Evolutionary conservation across 1,284 basidiomycete genomes (phyloP), one percentile per base, ranked within the genome.

Genomic region (Leucoagaricus sp.): DNA sequence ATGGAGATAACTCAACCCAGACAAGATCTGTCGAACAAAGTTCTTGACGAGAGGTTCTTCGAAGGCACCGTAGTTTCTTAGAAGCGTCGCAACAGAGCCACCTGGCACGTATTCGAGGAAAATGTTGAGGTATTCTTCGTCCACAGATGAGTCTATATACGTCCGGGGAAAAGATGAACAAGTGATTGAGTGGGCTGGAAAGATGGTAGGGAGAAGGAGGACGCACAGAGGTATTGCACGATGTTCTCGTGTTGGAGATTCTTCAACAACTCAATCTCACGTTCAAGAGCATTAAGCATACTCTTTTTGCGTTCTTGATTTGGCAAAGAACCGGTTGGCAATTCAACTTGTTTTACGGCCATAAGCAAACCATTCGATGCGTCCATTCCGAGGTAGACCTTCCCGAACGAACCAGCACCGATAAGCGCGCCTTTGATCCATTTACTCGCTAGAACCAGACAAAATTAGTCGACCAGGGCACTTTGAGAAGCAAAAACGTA

Each of bases 341-440:
- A 82, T 67, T 98, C 94, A 48, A 99, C 97, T 80, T 99, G 96
- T 77, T 99, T 99, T 62, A 99, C 97, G 25, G 97, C 97, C 97
- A 99, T 99, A 58, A 99, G 80, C 10, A 96, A 80, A 28, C 97
- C 97, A 48, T 85, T 93, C 34, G 90, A 84, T 1, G 96, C 93
- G 72, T 98, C 96, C 95, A 99, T 98, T 33, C 96, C 97, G 13
- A 99, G 86, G 73, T 94, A 97, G 26, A 97, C 95, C 64, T 93
- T 92, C 36, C 95, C 95, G 68, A 97, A 98, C 0, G 95, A 96
- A 3, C 97, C 97, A 21, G 94, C 91, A 55, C 97, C 97, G 64
- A 99, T 98, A 60, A 99, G 83, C 2, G 96, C 96, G 50, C 97
- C 97, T 66, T 97, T 98, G 76, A 98, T 96, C 97, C 97, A 99